Evolutionary conservation across 192 early-diverging fungal species (phyloP).

Genomic region (Mortierella hygrophila): DNA sequence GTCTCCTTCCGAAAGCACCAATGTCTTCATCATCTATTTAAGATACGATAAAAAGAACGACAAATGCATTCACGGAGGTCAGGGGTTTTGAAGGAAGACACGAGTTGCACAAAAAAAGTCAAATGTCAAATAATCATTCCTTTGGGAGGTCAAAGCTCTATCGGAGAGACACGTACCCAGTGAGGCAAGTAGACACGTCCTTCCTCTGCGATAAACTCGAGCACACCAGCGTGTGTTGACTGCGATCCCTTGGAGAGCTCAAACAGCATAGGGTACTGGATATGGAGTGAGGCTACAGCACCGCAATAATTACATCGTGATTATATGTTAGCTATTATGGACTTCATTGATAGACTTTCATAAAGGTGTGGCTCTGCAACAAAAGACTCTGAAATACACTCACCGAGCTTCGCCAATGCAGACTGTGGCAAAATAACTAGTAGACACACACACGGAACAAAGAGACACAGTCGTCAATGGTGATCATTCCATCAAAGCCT

Average conservation of each 20-base stretch:
- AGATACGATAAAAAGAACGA: not conserved
- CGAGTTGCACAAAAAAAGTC: not conserved
- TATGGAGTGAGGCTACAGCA: slow-evolving; percentile 78
- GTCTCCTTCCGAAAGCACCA: slow-evolving; percentile 81
- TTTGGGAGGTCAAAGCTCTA: not conserved
- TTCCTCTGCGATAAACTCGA: slow-evolving; percentile 99
- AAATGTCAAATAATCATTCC: not conserved
- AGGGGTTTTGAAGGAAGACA: not conserved
- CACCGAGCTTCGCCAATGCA: slow-evolving; percentile 60
- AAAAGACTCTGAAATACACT: not conserved
- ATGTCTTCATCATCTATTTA: slow-evolving; percentile 92
- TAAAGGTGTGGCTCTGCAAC: not conserved
- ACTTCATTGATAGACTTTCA: not conserved
- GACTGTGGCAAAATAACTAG: slow-evolving; percentile 85
- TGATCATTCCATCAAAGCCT: too few relatives aligned
- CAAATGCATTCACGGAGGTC: not conserved
- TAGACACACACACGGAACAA: not conserved
- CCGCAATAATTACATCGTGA: not conserved
- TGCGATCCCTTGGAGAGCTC: slow-evolving; percentile 75
- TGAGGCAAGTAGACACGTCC: slow-evolving; percentile 95
- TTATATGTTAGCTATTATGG: not conserved
- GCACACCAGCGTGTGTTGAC: slow-evolving; percentile 92
- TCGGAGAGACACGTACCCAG: slow-evolving; percentile 73
- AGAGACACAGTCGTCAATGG: not conserved
- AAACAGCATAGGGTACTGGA: slow-evolving; percentile 95